Conservation (phyloP, 202 grass and related monocot species). For the Tripidium arundinaceum region DNA sequence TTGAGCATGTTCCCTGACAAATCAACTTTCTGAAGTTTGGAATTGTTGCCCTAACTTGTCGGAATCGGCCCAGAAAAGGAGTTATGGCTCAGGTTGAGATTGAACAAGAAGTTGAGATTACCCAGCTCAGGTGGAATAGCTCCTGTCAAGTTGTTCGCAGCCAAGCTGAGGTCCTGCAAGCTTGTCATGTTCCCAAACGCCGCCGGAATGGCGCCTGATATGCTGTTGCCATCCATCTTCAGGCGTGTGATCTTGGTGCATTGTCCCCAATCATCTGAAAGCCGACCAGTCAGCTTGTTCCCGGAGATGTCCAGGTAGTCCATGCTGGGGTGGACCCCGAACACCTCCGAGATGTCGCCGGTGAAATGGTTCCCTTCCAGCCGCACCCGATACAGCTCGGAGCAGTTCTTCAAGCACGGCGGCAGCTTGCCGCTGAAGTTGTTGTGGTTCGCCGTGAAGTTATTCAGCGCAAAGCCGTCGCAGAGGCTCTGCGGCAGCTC, state of each 20-base stretch:
- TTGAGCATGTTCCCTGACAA: slow-evolving; percentile 52
- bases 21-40: slow-evolving; percentile 39
- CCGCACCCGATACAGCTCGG: background rate
- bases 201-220: slow-evolving; percentile 47
- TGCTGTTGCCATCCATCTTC: slow-evolving; percentile 34
- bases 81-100: slow-evolving; percentile 43
- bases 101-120: slow-evolving; percentile 32
- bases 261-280: slow-evolving; percentile 3
- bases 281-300: background rate
- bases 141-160: slow-evolving; percentile 53
- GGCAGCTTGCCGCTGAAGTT: slow-evolving; percentile 67
- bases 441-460: slow-evolving; percentile 51
- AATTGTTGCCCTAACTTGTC: background rate
- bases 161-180: slow-evolving; percentile 47
- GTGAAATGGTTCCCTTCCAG: background rate
- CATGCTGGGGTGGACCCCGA: background rate
- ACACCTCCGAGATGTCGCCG: background rate
- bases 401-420: background rate
- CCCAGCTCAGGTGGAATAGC: slow-evolving; percentile 51
- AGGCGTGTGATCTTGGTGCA: slow-evolving; percentile 31
- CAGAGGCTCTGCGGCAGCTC: slow-evolving; percentile 56
- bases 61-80: slow-evolving; percentile 33
- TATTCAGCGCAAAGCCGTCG: slow-evolving; percentile 15
- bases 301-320: background rate
- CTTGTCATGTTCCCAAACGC: slow-evolving; percentile 38